Base-by-base conservation (phyloP, 768 basidiomycete species). In the Lactifluus pinguis region DNA sequence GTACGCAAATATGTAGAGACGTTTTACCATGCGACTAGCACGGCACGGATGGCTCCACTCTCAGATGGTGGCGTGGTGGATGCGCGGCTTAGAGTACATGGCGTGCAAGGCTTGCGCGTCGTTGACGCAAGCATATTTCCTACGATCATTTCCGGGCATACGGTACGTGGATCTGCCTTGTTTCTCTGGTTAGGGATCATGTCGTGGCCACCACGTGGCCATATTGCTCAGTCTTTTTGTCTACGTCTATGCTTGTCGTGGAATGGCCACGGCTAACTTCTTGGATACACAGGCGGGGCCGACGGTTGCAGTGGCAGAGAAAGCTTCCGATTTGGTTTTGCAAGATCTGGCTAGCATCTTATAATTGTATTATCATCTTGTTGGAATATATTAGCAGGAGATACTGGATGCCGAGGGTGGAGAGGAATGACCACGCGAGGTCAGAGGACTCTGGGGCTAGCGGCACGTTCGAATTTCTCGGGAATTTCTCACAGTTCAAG, bases 81-180 rank as follows among this genome's bases (percentile, higher is more conserved):
- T 49, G 39, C 79, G 30, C 65, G 69, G 53, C 60, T 82, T 60
- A 62, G 69, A 21, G 79, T 83, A 39, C 71, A 79, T 44, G 81
- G 80, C 4, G 65, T 73, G 5, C 65, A 68, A 54, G 72, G 74
- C 50, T 71, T 82, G 50, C 60, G 80, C 17, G 72, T 82, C 14
- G 79, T 71, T 15, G 80, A 82, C 62, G 79, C 78, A 48, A 76
- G 75, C 11, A 65, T 80, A 29, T 75, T 75, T 58, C 78, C 80
- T 45, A 74, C 69, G 39, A 68, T 80, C 55, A 66, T 76, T 0
- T 71, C 76, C 1, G 77, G 78, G 21, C 80, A 81, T 57, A 77
- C 79, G 66, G 78, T 78, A 50, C 60, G 75, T 72, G 6, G 25
- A 17, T 41, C 36, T 34, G 25, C 48, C n/a, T n/a, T 7, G 8